Evolutionary conservation across 1,284 basidiomycete genomes (phyloP), one percentile per base, ranked within the genome.

Genomic region (Cutaneotrichosporon arboriforme): DNA sequence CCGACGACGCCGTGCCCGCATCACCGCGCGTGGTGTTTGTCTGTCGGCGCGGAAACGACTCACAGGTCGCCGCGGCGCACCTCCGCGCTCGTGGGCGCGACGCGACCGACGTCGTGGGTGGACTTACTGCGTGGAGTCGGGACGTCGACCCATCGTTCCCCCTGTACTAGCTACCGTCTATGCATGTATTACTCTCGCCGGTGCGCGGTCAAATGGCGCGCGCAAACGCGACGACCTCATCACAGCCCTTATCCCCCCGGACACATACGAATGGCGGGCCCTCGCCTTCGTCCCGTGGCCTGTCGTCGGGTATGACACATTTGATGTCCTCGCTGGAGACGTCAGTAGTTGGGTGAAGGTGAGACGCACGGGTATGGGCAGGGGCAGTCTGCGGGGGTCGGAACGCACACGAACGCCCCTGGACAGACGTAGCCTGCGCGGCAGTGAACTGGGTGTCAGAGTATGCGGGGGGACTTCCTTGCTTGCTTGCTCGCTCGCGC

Each of bases 21-120:
- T 57, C 43, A n/a, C 10, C 35, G 2, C 63, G 79, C 35, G 68
- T 82, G 52, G 79, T 83, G 53, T 77, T 97, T 21, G 73, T 97
- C 34, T 97, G 93, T 72, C 81, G 90, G 20, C 78, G 91, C 18
- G 93, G 94, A 1, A 97, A 97, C 68, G 94, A 97, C 71, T 96
- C 91, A 0, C 87, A 90, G 66, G 79, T 91, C 36, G 93, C 90
- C 26, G 89, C 85, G 0, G 78, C 83, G 17, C 83, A 83, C 1
- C 67, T 94, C 33, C 77, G 66, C 4, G 54, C 63, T 17, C 57
- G 57, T 2, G 44, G 62, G 4, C 51, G 50, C 1, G 50, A 59
- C 3, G 52, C 71, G n/a, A 81, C 77, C 58, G 90, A 93, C 69
- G 78, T 93, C 3, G 76, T 86, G 1, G 90, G 89, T 9, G 90